These are phyloP conservation scores for Laburnicola sp. DNA, from an alignment of 2,329 filamentous ascomycete genomes.

Conservation along the genomic window DNA sequence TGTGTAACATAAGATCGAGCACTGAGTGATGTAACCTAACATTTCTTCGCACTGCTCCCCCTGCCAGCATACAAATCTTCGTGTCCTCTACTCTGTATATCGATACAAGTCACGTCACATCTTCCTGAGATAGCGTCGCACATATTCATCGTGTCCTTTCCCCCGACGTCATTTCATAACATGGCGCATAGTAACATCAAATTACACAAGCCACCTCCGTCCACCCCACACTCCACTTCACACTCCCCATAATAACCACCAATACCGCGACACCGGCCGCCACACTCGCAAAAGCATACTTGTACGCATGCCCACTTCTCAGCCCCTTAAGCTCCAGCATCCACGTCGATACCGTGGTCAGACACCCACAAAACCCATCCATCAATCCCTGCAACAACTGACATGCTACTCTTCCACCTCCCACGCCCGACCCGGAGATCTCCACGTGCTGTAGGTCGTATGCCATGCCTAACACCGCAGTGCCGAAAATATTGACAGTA, in stretches of 20 bases:
- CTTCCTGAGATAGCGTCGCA: too few relatives aligned
- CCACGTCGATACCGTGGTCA: conserved; percentile 56
- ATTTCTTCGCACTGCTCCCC: too few relatives aligned
- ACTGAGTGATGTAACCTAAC: too few relatives aligned
- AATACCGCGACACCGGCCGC: conserved; percentile 60
- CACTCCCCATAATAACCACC: conserved; percentile 73
- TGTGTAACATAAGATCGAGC: too few relatives aligned
- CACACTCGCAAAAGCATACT: conserved; percentile 68
- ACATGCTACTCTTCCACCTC: conserved; percentile 50
- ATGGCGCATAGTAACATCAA: too few relatives aligned
- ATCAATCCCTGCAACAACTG: conserved; percentile 53
- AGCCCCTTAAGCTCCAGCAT: conserved; percentile 49
- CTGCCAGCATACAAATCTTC: too few relatives aligned
- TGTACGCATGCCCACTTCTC: conserved; percentile 61
- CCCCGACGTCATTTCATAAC: too few relatives aligned
- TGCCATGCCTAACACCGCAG: conserved; percentile 71
- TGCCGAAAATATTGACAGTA: conserved; percentile 76
- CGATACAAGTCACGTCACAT: too few relatives aligned
- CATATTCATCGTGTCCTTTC: too few relatives aligned
- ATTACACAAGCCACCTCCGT: conserved; percentile 36
- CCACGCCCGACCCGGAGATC: conserved; percentile 49
- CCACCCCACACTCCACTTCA: conserved; percentile 66
- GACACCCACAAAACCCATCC: conserved; percentile 54
- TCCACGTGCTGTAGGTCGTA: conserved; percentile 75
- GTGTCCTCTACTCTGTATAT: too few relatives aligned